Conservation (phyloP, 2,329 filamentous ascomycete genomes). For the Colletotrichum abscissum region DNA sequence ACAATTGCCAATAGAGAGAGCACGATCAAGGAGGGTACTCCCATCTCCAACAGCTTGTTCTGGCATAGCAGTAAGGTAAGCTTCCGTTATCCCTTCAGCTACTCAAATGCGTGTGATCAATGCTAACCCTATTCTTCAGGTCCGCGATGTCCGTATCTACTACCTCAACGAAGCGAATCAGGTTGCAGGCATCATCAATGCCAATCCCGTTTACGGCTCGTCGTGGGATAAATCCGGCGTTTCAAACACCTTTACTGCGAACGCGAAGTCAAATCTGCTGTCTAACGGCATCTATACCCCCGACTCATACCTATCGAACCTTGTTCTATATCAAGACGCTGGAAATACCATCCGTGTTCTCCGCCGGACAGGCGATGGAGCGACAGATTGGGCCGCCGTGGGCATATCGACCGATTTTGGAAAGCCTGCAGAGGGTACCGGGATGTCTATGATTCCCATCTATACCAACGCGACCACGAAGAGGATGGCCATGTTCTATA, state of each 20-base stretch:
- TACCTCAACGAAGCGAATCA: conserved; percentile 24
- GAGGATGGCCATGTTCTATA: conserved; percentile 27
- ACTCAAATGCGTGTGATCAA: background rate
- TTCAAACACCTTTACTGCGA: conserved; percentile 19
- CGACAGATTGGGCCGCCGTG: conserved; percentile 20
- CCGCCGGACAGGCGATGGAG: conserved; percentile 7
- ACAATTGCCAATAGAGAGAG: conserved; percentile 10
- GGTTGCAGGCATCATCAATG: conserved; percentile 27
- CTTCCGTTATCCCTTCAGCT: background rate
- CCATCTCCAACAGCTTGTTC: conserved; percentile 33
- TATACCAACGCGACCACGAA: conserved; percentile 9
- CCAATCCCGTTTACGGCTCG: conserved; percentile 4
- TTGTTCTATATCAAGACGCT: conserved; percentile 31
- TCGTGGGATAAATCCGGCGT: conserved; percentile 32
- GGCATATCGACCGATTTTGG: conserved; percentile 20
- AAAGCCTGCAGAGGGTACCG: conserved; percentile 15
- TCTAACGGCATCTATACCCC: conserved; percentile 29
- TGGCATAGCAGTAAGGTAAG: conserved; percentile 27
- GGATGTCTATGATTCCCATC: conserved; percentile 25
- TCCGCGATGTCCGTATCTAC: conserved; percentile 30
- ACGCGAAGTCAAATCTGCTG: conserved; percentile 7
- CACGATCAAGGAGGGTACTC: conserved; percentile 25
- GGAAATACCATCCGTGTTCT: conserved; percentile 19
- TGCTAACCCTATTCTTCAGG: background rate
- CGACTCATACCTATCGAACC: conserved; percentile 25